Evolutionary conservation across 2,329 filamentous ascomycete species (phyloP).

Genomic region (Chrysosporium keratinophilum): DNA sequence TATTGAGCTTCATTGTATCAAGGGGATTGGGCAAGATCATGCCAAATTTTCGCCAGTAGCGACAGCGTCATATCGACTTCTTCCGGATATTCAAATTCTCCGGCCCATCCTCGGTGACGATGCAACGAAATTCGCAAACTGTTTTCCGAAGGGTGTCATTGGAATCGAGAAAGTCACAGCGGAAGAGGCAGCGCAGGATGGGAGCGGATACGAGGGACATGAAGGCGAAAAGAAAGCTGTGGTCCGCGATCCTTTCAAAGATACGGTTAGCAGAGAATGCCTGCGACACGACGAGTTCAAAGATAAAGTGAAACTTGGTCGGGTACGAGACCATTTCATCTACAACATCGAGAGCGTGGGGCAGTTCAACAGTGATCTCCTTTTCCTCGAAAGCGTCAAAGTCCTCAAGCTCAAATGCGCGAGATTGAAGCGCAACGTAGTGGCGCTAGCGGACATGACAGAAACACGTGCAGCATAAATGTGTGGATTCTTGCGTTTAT

Average conservation of each 20-base stretch:
- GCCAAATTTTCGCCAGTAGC: constrained; percentile 96
- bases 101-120: constrained; percentile 76
- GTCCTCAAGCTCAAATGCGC: constrained; percentile 73
- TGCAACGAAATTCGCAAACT: constrained; percentile 77
- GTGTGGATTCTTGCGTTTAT: not conserved
- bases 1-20: constrained; percentile 84
- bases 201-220: constrained; percentile 60
- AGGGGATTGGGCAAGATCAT: constrained; percentile 87
- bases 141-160: constrained; percentile 85
- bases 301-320: constrained; percentile 86
- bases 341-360: constrained; percentile 91
- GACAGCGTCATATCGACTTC: constrained; percentile 81
- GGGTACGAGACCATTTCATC: constrained; percentile 91
- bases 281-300: constrained; percentile 87
- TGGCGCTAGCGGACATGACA: constrained; percentile 32
- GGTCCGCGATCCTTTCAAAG: constrained; percentile 77
- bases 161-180: constrained; percentile 60
- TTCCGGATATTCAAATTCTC: constrained; percentile 77
- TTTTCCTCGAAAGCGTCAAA: constrained; percentile 84
- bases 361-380: constrained; percentile 84
- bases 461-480: constrained; percentile 3
- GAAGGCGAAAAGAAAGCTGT: constrained; percentile 79
- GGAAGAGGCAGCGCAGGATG: constrained; percentile 50
- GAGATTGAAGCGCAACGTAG: constrained; percentile 37
- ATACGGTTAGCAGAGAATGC: constrained; percentile 89